phyloP scores from a whole-genome alignment of 306 rosid genomes.

The Canavalia ensiformis region DNA sequence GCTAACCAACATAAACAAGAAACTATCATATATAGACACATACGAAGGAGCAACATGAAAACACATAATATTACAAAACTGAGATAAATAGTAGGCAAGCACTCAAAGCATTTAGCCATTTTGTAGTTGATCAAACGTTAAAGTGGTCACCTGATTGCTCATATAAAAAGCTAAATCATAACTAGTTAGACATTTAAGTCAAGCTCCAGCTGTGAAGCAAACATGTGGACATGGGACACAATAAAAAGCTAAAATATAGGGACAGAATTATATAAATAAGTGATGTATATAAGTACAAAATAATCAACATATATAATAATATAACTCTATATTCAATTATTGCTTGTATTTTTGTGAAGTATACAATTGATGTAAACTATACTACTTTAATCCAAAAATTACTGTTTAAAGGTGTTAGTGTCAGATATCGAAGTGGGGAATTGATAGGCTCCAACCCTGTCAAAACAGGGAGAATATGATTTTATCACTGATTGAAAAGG shows the following conservation, averaged over 20 bases:
- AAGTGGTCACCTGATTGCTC: constrained; percentile 24
- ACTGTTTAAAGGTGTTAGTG: background rate
- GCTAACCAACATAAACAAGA: constrained; percentile 43
- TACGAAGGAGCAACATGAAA: constrained; percentile 17
- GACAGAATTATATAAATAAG: background rate
- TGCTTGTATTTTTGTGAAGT: background rate
- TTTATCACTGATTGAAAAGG: no score
- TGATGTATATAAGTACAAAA: constrained; percentile 1
- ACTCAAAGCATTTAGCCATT: constrained; percentile 27
- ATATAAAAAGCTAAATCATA: constrained; percentile 32
- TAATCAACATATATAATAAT: background rate
- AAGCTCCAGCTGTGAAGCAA: constrained; percentile 27
- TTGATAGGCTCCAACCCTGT: no score
- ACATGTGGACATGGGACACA: background rate
- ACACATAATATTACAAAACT: background rate
- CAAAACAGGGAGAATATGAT: no score
- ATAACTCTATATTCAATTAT: constrained; percentile 2
- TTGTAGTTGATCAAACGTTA: constrained; percentile 28
- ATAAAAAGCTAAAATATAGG: background rate
- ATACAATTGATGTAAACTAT: background rate
- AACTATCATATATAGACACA: background rate
- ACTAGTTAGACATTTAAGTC: background rate
- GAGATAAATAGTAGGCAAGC: constrained; percentile 33
- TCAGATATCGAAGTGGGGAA: background rate
- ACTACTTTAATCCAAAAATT: constrained; percentile 7